phyloP scores from a whole-genome alignment of 345 rosid species.

The Atalantia buxifolia region DNA sequence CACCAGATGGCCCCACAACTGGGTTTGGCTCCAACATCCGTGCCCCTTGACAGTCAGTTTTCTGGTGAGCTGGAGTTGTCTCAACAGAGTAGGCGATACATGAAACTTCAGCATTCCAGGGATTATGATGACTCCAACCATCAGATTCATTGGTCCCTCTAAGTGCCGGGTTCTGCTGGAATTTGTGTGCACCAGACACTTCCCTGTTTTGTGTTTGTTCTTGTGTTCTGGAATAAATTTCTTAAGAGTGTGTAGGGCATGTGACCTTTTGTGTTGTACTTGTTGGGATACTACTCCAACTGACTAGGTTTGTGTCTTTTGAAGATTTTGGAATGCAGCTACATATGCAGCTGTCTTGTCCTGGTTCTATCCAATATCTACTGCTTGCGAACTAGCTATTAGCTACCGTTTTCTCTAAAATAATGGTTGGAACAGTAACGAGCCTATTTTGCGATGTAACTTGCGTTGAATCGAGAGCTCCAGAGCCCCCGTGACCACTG shows the following conservation, averaged over 20 bases:
- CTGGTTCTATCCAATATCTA: background rate
- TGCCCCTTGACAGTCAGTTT: constrained; percentile 38
- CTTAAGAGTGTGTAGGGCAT: background rate
- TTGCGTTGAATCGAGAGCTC: background rate
- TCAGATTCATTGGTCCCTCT: constrained; percentile 74
- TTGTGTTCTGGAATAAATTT: background rate
- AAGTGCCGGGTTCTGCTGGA: constrained; percentile 5
- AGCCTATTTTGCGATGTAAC: background rate
- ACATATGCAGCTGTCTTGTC: background rate
- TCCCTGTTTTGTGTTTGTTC: background rate
- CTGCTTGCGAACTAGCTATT: background rate
- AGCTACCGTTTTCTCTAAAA: background rate
- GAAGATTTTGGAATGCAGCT: background rate
- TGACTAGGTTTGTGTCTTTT: background rate
- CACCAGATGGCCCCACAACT: constrained; percentile 43
- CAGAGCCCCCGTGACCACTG: background rate
- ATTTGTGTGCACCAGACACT: background rate
- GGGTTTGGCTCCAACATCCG: constrained; percentile 47
- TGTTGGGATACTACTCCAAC: constrained; percentile 9
- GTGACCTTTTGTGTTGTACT: constrained; percentile 5
- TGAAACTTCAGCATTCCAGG: constrained; percentile 55
- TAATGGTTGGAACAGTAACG: background rate
- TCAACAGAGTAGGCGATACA: constrained; percentile 49
- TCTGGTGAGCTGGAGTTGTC: constrained; percentile 49
- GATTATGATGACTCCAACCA: constrained; percentile 56